Percentiles rank a stretch among this genome's conserved stretches.
Evolutionary conservation across 1,284 basidiomycete species (phyloP).

Genomic region (Boletus sp.): DNA sequence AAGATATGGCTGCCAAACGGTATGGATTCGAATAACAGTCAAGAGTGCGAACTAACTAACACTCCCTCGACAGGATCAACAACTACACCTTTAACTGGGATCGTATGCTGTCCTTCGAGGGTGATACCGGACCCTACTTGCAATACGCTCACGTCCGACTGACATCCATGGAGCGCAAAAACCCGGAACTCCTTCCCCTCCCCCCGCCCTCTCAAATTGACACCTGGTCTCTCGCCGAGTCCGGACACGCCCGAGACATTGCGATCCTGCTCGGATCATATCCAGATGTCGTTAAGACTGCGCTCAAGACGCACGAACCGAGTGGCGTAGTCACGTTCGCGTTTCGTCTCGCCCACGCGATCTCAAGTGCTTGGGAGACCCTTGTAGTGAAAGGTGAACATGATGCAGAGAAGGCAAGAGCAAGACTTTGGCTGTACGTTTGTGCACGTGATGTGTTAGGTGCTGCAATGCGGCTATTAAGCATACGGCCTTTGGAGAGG

Average conservation of each 20-base stretch:
- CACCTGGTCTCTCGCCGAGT: slow-evolving; percentile 62
- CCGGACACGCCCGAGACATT: slow-evolving; percentile 82
- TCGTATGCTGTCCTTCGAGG: slow-evolving; percentile 94
- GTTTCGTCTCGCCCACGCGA: slow-evolving; percentile 75
- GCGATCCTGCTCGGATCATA: slow-evolving; percentile 84
- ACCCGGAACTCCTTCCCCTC: slow-evolving; percentile 83
- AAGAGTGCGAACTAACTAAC: background rate
- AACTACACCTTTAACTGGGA: slow-evolving; percentile 96
- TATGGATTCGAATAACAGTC: slow-evolving; percentile 31
- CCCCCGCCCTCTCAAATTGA: slow-evolving; percentile 67
- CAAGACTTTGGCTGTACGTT: slow-evolving; percentile 89
- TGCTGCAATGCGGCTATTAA: slow-evolving; percentile 84
- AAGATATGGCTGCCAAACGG: slow-evolving; percentile 96
- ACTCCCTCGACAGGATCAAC: slow-evolving; percentile 65
- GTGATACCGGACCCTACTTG: slow-evolving; percentile 93
- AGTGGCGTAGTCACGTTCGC: slow-evolving; percentile 83
- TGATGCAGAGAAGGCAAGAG: slow-evolving; percentile 73
- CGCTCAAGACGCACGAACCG: slow-evolving; percentile 85
- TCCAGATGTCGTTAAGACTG: slow-evolving; percentile 86
- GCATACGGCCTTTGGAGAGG: slow-evolving; percentile 84
- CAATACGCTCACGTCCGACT: slow-evolving; percentile 97
- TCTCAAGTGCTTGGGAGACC: slow-evolving; percentile 86
- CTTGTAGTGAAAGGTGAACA: slow-evolving; percentile 81
- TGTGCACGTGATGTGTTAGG: slow-evolving; percentile 86
- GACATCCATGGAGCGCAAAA: slow-evolving; percentile 90